Conservation (phyloP, 2,329 filamentous ascomycete species). For the Dothistroma septosporum region DNA sequence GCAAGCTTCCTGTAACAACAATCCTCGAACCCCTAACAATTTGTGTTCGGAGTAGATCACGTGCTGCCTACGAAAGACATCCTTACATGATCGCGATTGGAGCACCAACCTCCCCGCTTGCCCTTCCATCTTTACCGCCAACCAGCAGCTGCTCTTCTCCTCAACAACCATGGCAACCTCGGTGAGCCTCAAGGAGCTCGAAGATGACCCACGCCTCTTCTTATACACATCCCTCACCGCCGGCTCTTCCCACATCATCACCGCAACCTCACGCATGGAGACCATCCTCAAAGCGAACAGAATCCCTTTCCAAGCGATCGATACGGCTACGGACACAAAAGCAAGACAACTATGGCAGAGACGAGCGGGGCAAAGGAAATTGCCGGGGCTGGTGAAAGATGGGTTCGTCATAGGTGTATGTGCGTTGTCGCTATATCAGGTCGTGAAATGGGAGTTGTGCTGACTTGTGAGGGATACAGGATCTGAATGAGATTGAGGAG, state of each 20-base stretch:
- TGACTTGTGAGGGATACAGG: conserved; percentile 50
- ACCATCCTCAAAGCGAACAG: conserved; percentile 94
- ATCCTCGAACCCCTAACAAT: neutral
- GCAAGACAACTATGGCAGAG: conserved; percentile 86
- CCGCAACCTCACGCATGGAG: conserved; percentile 89
- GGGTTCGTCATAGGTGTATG: conserved; percentile 80
- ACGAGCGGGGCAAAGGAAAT: conserved; percentile 76
- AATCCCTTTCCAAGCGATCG: conserved; percentile 87
- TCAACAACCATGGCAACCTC: conserved; percentile 16
- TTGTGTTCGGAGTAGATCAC: neutral
- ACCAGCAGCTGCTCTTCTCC: neutral
- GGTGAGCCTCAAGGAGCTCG: conserved; percentile 41
- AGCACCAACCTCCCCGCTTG: neutral
- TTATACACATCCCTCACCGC: conserved; percentile 95
- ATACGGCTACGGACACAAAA: conserved; percentile 84
- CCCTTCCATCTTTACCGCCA: neutral
- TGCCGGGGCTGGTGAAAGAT: conserved; percentile 84
- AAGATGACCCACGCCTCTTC: conserved; percentile 61
- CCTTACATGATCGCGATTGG: neutral
- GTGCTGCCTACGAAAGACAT: neutral
- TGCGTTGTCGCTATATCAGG: conserved; percentile 28
- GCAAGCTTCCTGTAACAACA: neutral
- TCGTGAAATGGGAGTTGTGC: neutral
- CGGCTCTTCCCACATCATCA: conserved; percentile 92
- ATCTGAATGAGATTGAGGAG: conserved; percentile 90